Percentiles rank a stretch among this genome's conserved stretches.
phyloP scores from a whole-genome alignment of 2,329 filamentous ascomycete species.

The Phyllosticta citrichinensis region DNA sequence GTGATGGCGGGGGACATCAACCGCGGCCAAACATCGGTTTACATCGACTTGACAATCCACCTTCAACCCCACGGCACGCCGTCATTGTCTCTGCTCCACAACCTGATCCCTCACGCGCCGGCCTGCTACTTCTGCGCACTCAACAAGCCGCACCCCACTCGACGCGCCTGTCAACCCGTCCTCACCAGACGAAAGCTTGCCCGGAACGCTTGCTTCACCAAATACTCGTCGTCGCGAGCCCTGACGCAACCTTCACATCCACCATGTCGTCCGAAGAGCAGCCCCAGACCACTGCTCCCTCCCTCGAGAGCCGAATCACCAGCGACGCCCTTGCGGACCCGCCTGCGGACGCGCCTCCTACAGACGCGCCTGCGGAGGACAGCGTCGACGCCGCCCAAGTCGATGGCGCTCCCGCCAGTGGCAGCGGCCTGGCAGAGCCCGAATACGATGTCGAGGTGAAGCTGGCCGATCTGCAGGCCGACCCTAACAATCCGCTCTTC shows the following conservation, averaged over 20 bases:
- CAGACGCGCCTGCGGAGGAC: background rate
- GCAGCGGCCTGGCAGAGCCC: constrained; percentile 50
- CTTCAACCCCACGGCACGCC: background rate
- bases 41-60: background rate
- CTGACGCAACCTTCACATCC: background rate
- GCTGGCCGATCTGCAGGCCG: constrained; percentile 77
- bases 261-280: constrained; percentile 6
- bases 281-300: constrained; percentile 11
- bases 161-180: background rate
- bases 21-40: background rate
- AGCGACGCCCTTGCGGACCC: background rate
- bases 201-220: background rate
- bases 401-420: constrained; percentile 37
- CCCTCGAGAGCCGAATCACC: constrained; percentile 16
- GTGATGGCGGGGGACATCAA: background rate
- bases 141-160: constrained; percentile 1
- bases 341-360: no score
- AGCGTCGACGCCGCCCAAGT: constrained; percentile 22
- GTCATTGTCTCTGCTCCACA: background rate
- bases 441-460: constrained; percentile 88
- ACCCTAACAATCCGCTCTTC: constrained; percentile 77
- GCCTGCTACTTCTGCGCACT: background rate
- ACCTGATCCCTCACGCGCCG: background rate
- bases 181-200: background rate
- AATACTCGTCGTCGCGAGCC: background rate